Evolutionary conservation across 1,139 yeast genomes (phyloP).

Genomic region (Yamadazyma sp.): DNA sequence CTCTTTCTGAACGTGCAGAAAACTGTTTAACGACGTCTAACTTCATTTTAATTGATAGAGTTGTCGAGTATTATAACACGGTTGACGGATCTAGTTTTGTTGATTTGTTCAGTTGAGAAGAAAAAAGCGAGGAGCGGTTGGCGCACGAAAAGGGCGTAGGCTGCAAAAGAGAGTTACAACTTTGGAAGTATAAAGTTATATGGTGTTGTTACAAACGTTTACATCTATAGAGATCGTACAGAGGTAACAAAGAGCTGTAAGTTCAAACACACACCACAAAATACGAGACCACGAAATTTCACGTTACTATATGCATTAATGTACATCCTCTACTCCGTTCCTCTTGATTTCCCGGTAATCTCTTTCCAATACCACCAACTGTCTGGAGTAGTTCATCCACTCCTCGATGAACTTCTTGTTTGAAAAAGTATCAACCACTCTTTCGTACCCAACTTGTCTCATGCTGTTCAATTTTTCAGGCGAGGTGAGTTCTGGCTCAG

Average conservation of each 20-base stretch:
- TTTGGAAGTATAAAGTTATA: no score
- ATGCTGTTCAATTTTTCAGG: conserved; percentile 39
- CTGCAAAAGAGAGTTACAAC: no score
- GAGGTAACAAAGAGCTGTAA: no score
- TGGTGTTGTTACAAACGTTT: no score
- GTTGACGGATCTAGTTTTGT: conserved; percentile 6
- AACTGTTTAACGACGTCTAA: conserved; percentile 67
- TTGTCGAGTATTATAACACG: conserved; percentile 4
- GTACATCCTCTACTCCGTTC: conserved; percentile 40
- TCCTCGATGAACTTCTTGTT: conserved; percentile 57
- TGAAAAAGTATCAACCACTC: conserved; percentile 64
- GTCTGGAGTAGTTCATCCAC: conserved; percentile 55
- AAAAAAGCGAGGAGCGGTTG: conserved; percentile 4
- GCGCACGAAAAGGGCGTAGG: neutral
- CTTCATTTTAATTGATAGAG: conserved; percentile 30
- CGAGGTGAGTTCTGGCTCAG: conserved; percentile 36
- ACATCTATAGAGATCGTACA: no score
- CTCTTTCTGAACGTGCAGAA: conserved; percentile 89
- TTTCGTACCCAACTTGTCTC: conserved; percentile 51
- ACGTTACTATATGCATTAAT: conserved; percentile 19
- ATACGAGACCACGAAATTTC: no score
- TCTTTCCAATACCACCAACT: conserved; percentile 40
- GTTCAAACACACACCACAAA: no score
- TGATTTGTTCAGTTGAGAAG: conserved; percentile 6
- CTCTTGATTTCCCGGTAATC: conserved; percentile 34